Conservation (phyloP, 768 basidiomycete genomes). For the Tulasnella sp. region DNA sequence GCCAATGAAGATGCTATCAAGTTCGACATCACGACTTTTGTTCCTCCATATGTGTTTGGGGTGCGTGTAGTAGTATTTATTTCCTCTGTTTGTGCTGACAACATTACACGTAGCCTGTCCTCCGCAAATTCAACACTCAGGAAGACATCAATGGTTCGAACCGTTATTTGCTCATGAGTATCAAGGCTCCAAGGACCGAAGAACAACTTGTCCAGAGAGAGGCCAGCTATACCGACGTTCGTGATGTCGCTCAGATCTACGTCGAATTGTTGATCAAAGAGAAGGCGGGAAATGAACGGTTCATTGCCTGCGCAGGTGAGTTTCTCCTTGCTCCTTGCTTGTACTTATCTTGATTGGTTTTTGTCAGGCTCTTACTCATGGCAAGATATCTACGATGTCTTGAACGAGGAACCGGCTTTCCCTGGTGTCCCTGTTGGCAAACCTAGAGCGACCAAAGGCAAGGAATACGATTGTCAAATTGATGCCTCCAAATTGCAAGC, state of each 20-base stretch:
- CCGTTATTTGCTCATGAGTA: neutral
- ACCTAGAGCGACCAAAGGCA: too few relatives aligned
- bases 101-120: neutral
- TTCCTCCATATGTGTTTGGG: conserved; percentile 19
- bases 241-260: conserved; percentile 23
- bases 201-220: neutral
- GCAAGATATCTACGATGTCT: conserved; percentile 9
- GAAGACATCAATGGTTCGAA: neutral
- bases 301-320: conserved; percentile 2
- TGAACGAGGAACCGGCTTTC: neutral
- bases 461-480: too few relatives aligned
- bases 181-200: neutral
- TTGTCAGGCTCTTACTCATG: conserved; percentile 12
- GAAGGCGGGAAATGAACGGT: conserved; percentile 4
- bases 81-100: neutral
- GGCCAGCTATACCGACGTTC: conserved; percentile 22
- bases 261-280: conserved; percentile 18
- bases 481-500: too few relatives aligned
- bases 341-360: neutral
- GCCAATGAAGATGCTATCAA: conserved; percentile 10
- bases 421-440: neutral
- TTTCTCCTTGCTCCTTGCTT: neutral
- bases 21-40: conserved; percentile 21
- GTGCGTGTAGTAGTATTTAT: neutral
- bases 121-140: neutral